A percentile compares a stretch with the other conserved stretches of the same genome.
Conservation (phyloP, 208 protist genomes). For the Crithidia bombi region DNA sequence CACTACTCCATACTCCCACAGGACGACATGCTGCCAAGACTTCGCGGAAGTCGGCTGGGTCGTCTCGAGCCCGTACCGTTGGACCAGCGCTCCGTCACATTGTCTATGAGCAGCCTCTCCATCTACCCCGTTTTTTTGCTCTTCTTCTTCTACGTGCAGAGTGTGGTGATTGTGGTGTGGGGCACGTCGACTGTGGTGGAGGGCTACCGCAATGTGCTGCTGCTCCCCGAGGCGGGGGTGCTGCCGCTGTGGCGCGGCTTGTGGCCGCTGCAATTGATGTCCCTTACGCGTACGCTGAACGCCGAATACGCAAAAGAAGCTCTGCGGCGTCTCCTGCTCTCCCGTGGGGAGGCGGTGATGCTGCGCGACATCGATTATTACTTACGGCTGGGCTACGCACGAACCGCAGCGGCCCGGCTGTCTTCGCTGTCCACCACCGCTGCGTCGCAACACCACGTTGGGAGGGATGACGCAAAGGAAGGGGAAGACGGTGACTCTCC, state of each 20-base stretch:
- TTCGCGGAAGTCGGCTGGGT: slow-evolving; percentile 16
- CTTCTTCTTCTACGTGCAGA: slow-evolving; percentile 27
- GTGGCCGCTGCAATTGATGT: slow-evolving; percentile 24
- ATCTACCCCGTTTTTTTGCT: slow-evolving; percentile 13
- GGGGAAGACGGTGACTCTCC: background rate
- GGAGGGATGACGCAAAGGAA: background rate
- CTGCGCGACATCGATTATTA: slow-evolving; percentile 36
- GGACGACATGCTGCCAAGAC: slow-evolving; percentile 20
- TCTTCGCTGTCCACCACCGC: background rate
- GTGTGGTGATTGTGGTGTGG: slow-evolving; percentile 26
- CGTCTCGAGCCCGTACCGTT: slow-evolving; percentile 15
- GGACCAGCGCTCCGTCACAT: slow-evolving; percentile 16
- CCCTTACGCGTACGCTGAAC: slow-evolving; percentile 7
- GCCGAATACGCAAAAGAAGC: slow-evolving; percentile 33
- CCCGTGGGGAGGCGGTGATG: slow-evolving; percentile 22
- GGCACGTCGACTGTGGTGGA: slow-evolving; percentile 27
- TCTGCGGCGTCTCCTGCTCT: slow-evolving; percentile 25
- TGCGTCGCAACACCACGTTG: background rate
- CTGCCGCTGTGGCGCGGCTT: slow-evolving; percentile 20
- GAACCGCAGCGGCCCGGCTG: background rate
- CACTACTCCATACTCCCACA: slow-evolving; percentile 6
- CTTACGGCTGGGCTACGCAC: slow-evolving; percentile 25
- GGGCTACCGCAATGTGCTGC: slow-evolving; percentile 27
- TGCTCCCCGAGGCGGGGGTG: slow-evolving; percentile 11
- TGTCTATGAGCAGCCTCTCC: slow-evolving; percentile 1